phyloP scores from a whole-genome alignment of 2,329 filamentous ascomycete species.

The Hortaea werneckii region DNA sequence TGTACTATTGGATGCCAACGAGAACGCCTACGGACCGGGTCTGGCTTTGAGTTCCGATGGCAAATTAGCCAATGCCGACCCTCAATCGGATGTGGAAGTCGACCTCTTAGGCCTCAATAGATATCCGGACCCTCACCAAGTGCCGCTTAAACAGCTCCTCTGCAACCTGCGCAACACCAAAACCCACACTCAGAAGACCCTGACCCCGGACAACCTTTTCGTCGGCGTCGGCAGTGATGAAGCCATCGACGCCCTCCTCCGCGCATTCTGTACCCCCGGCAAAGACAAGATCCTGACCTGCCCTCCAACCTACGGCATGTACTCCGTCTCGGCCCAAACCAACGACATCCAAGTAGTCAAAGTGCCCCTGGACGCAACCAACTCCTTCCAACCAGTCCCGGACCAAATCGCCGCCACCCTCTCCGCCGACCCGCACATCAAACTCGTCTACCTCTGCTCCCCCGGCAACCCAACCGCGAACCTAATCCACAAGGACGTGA shows the following conservation, averaged over 20 bases:
- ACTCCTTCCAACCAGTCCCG: conserved; percentile 58
- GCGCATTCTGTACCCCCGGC: conserved; percentile 84
- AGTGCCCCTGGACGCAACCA: conserved; percentile 70
- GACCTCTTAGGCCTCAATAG: conserved; percentile 78
- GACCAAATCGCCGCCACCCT: conserved; percentile 58
- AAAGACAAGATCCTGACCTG: conserved; percentile 87
- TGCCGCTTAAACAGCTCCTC: conserved; percentile 72
- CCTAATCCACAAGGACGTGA: conserved; percentile 63
- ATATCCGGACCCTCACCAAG: conserved; percentile 94
- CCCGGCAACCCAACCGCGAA: conserved; percentile 89
- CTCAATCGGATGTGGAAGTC: conserved; percentile 43
- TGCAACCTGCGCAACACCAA: conserved; percentile 82
- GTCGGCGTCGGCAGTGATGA: conserved; percentile 95
- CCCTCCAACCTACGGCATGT: conserved; percentile 98
- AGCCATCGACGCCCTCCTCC: conserved; percentile 86
- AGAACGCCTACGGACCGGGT: conserved; percentile 88
- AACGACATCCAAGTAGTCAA: conserved; percentile 84
- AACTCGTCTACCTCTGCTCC: conserved; percentile 85
- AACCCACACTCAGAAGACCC: conserved; percentile 60
- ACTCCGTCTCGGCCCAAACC: conserved; percentile 83
- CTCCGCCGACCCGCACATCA: conserved; percentile 56
- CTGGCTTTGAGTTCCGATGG: conserved; percentile 45
- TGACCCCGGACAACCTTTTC: conserved; percentile 78
- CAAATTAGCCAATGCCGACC: conserved; percentile 36
- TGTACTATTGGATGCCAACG: conserved; percentile 91